These are phyloP conservation scores for Fraxinus xanthoxyloides DNA, from an alignment of 305 asterid genomes.

Conservation along the genomic window DNA sequence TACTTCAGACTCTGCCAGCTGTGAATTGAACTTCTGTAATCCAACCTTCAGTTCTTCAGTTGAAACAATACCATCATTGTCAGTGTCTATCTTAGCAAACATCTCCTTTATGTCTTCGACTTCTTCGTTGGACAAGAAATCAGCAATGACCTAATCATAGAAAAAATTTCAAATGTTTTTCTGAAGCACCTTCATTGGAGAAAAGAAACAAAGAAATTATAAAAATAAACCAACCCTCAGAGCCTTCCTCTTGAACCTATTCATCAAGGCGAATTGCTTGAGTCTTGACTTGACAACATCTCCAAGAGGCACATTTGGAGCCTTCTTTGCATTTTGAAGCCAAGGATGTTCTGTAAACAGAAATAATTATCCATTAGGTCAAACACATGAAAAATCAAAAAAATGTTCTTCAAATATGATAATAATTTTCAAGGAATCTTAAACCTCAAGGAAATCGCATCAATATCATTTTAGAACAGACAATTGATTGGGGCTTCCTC, in stretches of 20 bases:
- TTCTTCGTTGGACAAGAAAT: neutral
- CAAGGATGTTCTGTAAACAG: neutral
- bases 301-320: neutral
- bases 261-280: neutral
- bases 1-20: neutral
- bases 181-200: neutral
- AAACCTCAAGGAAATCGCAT: neutral
- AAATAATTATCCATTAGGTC: neutral
- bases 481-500: neutral
- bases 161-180: neutral
- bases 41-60: neutral
- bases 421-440: neutral
- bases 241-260: neutral
- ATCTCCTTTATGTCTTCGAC: constrained; percentile 53
- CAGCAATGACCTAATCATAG: neutral
- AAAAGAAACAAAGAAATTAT: neutral
- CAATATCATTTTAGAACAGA: neutral
- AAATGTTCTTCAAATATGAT: neutral
- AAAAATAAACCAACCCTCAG: neutral
- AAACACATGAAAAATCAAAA: neutral
- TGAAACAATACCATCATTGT: neutral
- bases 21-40: neutral
- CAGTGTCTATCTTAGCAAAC: constrained; percentile 29
- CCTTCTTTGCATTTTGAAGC: neutral
- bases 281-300: neutral